Evolutionary conservation across 1,139 yeast genomes (phyloP).

Genomic region (Sugiyamaella paludigena): DNA sequence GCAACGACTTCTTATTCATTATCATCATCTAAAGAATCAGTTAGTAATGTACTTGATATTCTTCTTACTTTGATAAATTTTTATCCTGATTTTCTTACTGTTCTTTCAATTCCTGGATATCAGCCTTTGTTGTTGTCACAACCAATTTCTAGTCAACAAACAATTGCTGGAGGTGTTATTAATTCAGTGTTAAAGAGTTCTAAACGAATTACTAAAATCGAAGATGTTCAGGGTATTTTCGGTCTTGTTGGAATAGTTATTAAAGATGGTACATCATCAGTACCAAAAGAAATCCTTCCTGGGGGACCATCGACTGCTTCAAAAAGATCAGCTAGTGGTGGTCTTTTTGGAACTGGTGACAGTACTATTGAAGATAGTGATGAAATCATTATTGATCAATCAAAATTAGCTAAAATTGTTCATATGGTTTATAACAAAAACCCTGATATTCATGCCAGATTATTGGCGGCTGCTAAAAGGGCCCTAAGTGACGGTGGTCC

Average conservation of each 20-base stretch:
- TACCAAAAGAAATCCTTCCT: conserved; percentile 11
- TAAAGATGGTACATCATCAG: conserved; percentile 24
- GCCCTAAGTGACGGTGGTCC: conserved; percentile 54
- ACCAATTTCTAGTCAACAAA: conserved; percentile 38
- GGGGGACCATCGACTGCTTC: conserved; percentile 22
- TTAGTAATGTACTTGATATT: conserved; percentile 51
- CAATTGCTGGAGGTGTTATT: conserved; percentile 39
- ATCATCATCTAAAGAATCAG: conserved; percentile 25
- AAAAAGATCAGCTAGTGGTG: conserved; percentile 18
- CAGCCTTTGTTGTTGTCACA: conserved; percentile 40
- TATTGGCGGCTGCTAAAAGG: conserved; percentile 56
- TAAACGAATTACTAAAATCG: conserved; percentile 30
- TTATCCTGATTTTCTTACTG: conserved; percentile 36
- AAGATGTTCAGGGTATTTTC: conserved; percentile 40
- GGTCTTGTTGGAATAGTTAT: conserved; percentile 41
- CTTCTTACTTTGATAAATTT: conserved; percentile 57
- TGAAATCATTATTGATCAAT: conserved; percentile 51
- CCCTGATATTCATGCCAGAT: conserved; percentile 51
- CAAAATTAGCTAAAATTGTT: conserved; percentile 66
- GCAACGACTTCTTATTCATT: conserved; percentile 17
- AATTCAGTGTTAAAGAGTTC: conserved; percentile 34
- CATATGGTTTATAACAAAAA: conserved; percentile 56
- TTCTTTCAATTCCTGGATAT: conserved; percentile 38
- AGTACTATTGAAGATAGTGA: conserved; percentile 23
- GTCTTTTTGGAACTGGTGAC: conserved; percentile 17